These are phyloP conservation scores for Lichenothelia convexa DNA, from an alignment of 495 filamentous ascomycete species.

Conservation along the genomic window DNA sequence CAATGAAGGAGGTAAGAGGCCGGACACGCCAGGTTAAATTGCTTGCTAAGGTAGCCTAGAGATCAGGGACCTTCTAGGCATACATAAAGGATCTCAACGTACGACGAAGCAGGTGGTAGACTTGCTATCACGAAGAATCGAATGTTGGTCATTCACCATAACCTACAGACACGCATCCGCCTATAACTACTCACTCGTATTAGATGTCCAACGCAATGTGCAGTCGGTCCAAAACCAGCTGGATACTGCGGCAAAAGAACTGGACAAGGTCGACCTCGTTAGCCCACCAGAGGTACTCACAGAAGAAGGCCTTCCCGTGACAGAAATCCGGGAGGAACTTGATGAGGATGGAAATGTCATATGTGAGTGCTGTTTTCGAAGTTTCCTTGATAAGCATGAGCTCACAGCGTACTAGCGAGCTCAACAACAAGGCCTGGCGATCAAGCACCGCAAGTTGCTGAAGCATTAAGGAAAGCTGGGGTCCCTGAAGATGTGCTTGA, in stretches of 20 bases:
- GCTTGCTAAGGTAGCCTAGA: conserved; percentile 21
- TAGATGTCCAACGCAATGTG: conserved; percentile 64
- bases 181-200: conserved; percentile 2
- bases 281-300: conserved; percentile 24
- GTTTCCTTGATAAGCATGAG: not conserved
- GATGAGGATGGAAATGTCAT: conserved; percentile 84
- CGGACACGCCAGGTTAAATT: not conserved
- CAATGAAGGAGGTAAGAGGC: conserved; percentile 31
- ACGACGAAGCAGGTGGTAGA: conserved; percentile 38
- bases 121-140: conserved; percentile 56
- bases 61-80: conserved; percentile 45
- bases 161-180: too few relatives aligned
- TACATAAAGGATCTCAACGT: conserved; percentile 30
- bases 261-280: conserved; percentile 31
- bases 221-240: conserved; percentile 49
- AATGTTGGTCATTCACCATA: conserved; percentile 34
- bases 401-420: conserved; percentile 12
- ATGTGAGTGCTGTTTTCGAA: conserved; percentile 18
- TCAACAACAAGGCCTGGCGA: conserved; percentile 39
- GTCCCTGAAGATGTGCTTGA: conserved; percentile 29
- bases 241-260: conserved; percentile 44
- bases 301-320: conserved; percentile 54
- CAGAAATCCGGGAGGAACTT: conserved; percentile 77
- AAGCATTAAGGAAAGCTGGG: conserved; percentile 53
- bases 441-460: conserved; percentile 39